A percentile compares a stretch with the other conserved stretches of the same genome.
These are phyloP conservation scores for Verticillium dahliae DNA, from an alignment of 2,329 filamentous ascomycete species.

Conservation along the genomic window DNA sequence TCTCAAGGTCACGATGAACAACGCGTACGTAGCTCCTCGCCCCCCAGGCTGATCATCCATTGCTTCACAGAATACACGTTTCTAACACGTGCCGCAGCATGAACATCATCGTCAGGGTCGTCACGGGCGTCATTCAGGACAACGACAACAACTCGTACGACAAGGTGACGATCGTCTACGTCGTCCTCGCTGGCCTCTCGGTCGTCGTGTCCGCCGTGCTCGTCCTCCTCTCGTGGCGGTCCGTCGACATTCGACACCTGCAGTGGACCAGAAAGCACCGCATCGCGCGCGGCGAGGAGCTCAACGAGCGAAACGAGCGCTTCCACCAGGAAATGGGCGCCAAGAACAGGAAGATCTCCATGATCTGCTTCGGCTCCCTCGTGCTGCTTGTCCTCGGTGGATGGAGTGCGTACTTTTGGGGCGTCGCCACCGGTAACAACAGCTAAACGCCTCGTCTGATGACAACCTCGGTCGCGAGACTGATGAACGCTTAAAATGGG, in stretches of 20 bases:
- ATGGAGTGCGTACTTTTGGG: slow-evolving; percentile 55
- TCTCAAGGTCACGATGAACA: slow-evolving; percentile 56
- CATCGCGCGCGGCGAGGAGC: slow-evolving; percentile 32
- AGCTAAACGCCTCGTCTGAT: background rate
- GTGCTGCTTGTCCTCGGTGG: slow-evolving; percentile 41
- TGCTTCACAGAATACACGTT: no score
- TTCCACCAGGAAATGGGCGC: slow-evolving; percentile 7
- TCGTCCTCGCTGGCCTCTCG: slow-evolving; percentile 42
- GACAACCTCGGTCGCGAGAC: no score
- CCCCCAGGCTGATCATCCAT: no score
- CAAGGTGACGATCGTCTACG: slow-evolving; percentile 48
- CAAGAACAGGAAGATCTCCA: slow-evolving; percentile 33
- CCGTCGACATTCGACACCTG: slow-evolving; percentile 36
- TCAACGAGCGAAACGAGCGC: slow-evolving; percentile 20
- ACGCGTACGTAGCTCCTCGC: slow-evolving; percentile 18
- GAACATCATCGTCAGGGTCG: slow-evolving; percentile 52
- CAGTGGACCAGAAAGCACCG: slow-evolving; percentile 54
- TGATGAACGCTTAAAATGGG: no score
- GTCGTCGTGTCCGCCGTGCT: slow-evolving; percentile 36
- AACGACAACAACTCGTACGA: slow-evolving; percentile 48
- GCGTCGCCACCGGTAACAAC: slow-evolving; percentile 47
- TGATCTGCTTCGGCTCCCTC: slow-evolving; percentile 34
- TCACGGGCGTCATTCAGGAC: slow-evolving; percentile 54
- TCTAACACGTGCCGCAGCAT: slow-evolving; percentile 28
- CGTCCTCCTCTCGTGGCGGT: slow-evolving; percentile 22